Base-by-base conservation (phyloP, 2,329 filamentous ascomycete genomes). In the Aspergillus glaucus region DNA sequence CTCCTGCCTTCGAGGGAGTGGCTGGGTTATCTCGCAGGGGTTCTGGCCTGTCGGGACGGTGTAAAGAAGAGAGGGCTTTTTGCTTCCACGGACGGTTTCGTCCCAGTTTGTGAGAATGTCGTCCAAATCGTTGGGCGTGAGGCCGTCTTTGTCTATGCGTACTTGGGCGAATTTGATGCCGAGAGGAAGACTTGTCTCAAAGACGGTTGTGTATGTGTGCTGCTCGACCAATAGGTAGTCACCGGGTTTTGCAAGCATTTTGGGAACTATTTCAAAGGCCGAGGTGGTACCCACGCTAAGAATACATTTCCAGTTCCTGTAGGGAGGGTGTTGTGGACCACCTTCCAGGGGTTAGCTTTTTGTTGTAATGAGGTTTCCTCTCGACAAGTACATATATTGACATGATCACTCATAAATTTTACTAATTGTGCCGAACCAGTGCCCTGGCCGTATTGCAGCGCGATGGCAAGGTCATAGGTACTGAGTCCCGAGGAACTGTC, bases 191-290 rank as follows among this genome's bases (percentile, higher is more conserved):
- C 78, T 79, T 2, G 81, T 79, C 60, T 85, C 79, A 19, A 83
- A 74, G 10, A 80, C 79, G 4, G 85, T 84, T 3, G 85, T 82
- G 71, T 93, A 95, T 43, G 86, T 90, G 69, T 88, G 94, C 61
- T 88, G 83, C 70, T 95, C 90, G 1, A 85, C 88, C n/a, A 95
- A 69, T 41, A 95, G 70, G 46, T 80, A 79, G 61, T 95, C 88
- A 1, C 81, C 79, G 2, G 85, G 78, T 42, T 79, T 74, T 54
- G 82, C 82, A 55, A 95, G 82, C 79, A 94, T 89, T 44, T 89
- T 81, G 46, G 91, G 72, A 3, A 84, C 77, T 70, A 90, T 84
- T 61, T 95, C 90, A 43, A 92, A 75, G 0, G 86, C 85, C 10
- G 82, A 87, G 1, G 90, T 95, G 65, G 82, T 90, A 45, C 89